Base-by-base conservation (phyloP, 2,329 filamentous ascomycete species). In the Colletotrichum camelliae region DNA sequence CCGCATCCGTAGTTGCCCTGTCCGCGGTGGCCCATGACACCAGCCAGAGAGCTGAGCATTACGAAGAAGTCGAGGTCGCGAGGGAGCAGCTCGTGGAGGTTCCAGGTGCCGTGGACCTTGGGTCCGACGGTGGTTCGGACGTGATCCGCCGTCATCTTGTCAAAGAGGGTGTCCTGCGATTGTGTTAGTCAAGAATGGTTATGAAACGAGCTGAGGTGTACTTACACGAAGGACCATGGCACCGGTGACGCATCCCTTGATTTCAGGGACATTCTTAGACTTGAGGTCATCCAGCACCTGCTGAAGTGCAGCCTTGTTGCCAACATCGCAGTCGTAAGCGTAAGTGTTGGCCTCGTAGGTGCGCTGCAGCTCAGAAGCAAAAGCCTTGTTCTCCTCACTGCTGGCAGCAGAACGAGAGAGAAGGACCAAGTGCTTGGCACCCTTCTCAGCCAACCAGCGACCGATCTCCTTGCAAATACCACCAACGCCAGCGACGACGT, bases 1-100 rank as follows among this genome's bases (percentile, higher is more conserved):
- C 85, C 87, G 1, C 86, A 85, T 2, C 81, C 78, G 75, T 90
- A 90, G 77, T 86, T 88, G 7, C 83, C 77, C 77, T 90, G 88
- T 1, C 80, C 81, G 16, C 68, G 66, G 69, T 82, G 82, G 1
- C 82, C 83, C 8, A 80, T 76, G 4, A 83, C 77, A 8, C 73
- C 75, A 2, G 78, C 77, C 2, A 80, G 57, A 1, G 84, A 86
- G 1, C 81, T 83, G 35, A 85, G 79, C 55, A 83, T 62, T 33
- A 85, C 77, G 75, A 85, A 85, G 77, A 84, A 85, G 70, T 85
- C 84, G 12, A 86, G 79, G n/a, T 78, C 78, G 1, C 78, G 55
- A 7, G 72, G 66, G 31, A 86, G 82, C 0, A 83, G 33, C 8
- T 81, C 79, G 62, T 85, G 79, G 6, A 86, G 77, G 60, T 81